Conservation (phyloP, 2,329 filamentous ascomycete species). For the Stromatinia cepivora region DNA sequence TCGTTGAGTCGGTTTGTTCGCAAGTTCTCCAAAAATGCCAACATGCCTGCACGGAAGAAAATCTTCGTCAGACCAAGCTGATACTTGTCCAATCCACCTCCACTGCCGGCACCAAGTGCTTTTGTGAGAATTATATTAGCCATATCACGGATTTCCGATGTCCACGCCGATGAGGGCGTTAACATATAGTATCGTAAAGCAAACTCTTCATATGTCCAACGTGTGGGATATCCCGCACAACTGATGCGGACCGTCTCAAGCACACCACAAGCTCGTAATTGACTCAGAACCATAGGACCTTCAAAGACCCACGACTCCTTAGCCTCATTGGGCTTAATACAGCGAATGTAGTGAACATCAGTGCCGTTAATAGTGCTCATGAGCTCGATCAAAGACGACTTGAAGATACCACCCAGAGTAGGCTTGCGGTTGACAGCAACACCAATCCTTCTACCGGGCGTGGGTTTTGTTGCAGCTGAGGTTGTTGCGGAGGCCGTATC, state of each 20-base stretch:
- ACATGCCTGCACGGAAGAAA: slow-evolving; percentile 98
- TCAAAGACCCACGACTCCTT: slow-evolving; percentile 98
- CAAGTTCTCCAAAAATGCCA: slow-evolving; percentile 94
- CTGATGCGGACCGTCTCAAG: slow-evolving; percentile 97
- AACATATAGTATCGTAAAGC: slow-evolving; percentile 98
- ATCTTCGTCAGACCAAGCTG: slow-evolving; percentile 98
- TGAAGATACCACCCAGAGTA: slow-evolving; percentile 97
- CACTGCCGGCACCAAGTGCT: slow-evolving; percentile 76
- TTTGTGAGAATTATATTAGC: slow-evolving; percentile 88
- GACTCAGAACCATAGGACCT: slow-evolving; percentile 96
- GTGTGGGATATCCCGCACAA: slow-evolving; percentile 92
- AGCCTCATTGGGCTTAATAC: slow-evolving; percentile 97
- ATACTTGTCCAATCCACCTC: slow-evolving; percentile 84
- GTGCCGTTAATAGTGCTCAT: slow-evolving; percentile 98
- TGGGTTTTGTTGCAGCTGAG: slow-evolving; percentile 74
- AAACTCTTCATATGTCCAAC: slow-evolving; percentile 99
- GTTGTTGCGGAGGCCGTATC: slow-evolving; percentile 63
- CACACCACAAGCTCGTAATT: slow-evolving; percentile 96
- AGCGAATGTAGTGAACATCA: slow-evolving; percentile 98
- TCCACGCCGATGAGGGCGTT: slow-evolving; percentile 86
- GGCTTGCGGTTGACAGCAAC: slow-evolving; percentile 94
- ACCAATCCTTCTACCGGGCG: slow-evolving; percentile 81
- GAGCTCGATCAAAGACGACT: slow-evolving; percentile 94
- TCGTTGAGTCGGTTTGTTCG: slow-evolving; percentile 87
- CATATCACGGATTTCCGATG: slow-evolving; percentile 90